Evolutionary conservation across 2,329 filamentous ascomycete species (phyloP), one percentile per base, ranked within the genome.

Genomic region (Ceratocystis ficicola): DNA sequence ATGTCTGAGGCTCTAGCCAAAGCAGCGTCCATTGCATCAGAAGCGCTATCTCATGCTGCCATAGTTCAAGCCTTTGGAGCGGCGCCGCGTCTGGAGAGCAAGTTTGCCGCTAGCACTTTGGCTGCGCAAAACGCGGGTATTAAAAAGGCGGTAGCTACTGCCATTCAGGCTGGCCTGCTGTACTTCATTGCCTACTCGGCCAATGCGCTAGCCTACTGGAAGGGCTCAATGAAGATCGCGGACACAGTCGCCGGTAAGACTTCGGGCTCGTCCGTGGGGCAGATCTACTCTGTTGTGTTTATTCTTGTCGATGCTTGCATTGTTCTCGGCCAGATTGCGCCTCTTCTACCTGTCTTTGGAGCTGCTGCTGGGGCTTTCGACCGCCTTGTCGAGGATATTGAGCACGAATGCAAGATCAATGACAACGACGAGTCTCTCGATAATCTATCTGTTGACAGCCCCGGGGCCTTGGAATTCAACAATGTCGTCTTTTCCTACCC

Each of bases 141-240:
- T 67, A 82, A 82, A 68, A 88, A 87, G 71, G 80, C 82, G 0
- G 73, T 79, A 1, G 77, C 80, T 0, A 77, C 81, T 30, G 86
- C 81, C 3, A 72, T 82, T 0, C 83, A 87, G 70, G 78, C 83
- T 6, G 85, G 85, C 8, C 72, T 81, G 17, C 74, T 88, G 5
- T 88, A 86, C 71, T 88, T 88, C 69, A 82, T 88, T 69, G 83
- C 84, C 3, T 88, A 86, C 69, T 80, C 83, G 1, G 84, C 83
- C 5, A 88, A 87, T 71, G 84, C 83, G 1, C 76, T 88, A 15
- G 83, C 85, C 0, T 88, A 86, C 71, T 88, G 84, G 83, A 81
- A 87, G 72, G 86, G 85, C 61, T 85, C 82, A 68, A 77, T 76
- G 44, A 79, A 79, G 63, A 79, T 80, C 69, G 76, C 76, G 17